Conservation (phyloP, 805 yeast genomes). For the Metschnikowia kofuensis region DNA sequence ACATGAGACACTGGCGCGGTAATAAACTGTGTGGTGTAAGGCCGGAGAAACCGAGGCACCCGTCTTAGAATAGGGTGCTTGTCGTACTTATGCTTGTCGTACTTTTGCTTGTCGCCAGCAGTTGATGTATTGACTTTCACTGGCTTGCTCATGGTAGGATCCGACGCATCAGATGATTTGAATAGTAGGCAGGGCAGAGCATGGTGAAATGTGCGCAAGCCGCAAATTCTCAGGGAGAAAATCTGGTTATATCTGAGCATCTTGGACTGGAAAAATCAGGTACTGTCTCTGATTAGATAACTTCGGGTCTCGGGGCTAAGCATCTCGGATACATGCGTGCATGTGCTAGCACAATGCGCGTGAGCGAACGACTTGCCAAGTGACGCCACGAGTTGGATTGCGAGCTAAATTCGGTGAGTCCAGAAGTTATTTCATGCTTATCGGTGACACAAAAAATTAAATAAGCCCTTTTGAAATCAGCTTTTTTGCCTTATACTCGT, state of each 20-base stretch:
- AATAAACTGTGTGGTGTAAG: slow-evolving; percentile 48
- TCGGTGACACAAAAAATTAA: no score
- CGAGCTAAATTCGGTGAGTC: no score
- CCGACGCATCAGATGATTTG: not conserved
- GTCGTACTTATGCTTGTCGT: slow-evolving; percentile 11
- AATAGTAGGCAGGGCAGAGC: slow-evolving; percentile 6
- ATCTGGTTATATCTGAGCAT: slow-evolving; percentile 4
- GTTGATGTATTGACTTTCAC: not conserved
- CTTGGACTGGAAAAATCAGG: no score
- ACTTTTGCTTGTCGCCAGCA: slow-evolving; percentile 4
- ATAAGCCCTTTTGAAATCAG: no score
- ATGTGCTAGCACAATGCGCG: no score
- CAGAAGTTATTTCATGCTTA: no score
- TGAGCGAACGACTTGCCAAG: no score
- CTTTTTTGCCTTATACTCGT: no score
- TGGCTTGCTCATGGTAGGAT: slow-evolving; percentile 6
- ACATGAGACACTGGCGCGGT: slow-evolving; percentile 60
- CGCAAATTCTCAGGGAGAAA: not conserved
- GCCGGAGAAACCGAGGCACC: slow-evolving; percentile 50
- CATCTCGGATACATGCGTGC: no score
- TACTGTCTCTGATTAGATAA: no score
- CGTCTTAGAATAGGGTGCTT: slow-evolving; percentile 31
- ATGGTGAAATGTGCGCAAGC: not conserved
- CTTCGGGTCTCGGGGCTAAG: no score
- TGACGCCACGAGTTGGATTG: no score